Conservation (phyloP, 768 basidiomycete genomes). For the Kwoniella botswanensis region DNA sequence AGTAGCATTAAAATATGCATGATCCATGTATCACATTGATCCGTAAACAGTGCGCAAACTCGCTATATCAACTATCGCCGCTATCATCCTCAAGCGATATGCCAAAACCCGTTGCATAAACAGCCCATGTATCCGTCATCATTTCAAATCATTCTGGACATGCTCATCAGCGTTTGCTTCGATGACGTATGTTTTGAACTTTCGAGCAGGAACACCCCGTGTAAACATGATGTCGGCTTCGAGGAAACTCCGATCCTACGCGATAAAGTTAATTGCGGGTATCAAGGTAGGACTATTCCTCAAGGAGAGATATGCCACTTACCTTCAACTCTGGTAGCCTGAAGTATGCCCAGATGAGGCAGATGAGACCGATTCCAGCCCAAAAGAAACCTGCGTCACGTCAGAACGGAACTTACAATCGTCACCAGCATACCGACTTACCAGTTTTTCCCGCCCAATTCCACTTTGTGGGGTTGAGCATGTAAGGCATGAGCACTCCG, state of each 20-base stretch:
- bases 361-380: slow-evolving; percentile 34
- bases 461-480: slow-evolving; percentile 48
- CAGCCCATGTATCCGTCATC: too few species aligned
- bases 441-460: slow-evolving; percentile 25
- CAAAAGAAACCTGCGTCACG: slow-evolving; percentile 39
- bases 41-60: too few species aligned
- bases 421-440: slow-evolving; percentile 2
- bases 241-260: slow-evolving; percentile 21
- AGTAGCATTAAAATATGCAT: too few species aligned
- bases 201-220: slow-evolving; percentile 45
- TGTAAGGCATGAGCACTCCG: slow-evolving; percentile 45
- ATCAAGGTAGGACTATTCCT: too few species aligned
- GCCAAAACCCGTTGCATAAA: too few species aligned
- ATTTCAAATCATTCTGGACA: not conserved
- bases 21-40: too few species aligned
- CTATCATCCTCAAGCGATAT: too few species aligned
- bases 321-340: slow-evolving; percentile 38
- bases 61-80: too few species aligned
- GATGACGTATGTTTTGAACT: slow-evolving; percentile 47
- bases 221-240: slow-evolving; percentile 57
- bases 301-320: not conserved
- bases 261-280: too few species aligned
- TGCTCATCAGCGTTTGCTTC: slow-evolving; percentile 40
- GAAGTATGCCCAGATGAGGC: slow-evolving; percentile 45
- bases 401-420: not conserved